Conservation (phyloP, 106 monocot genomes). For the Platanthera zijinensis region DNA sequence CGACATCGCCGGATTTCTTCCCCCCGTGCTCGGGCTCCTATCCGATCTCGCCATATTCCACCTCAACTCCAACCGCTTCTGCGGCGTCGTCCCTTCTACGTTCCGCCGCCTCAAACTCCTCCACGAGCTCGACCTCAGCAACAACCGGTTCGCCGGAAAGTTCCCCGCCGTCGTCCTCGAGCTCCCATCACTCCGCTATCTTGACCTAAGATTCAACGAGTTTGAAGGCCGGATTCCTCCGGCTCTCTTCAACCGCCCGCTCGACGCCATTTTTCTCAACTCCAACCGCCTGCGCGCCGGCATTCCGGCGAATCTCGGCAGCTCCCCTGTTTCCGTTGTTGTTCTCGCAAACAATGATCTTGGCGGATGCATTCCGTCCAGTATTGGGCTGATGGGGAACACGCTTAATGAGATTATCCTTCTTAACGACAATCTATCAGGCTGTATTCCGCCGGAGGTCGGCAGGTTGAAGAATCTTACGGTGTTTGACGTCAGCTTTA, state of each 20-base stretch:
- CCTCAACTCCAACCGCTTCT: constrained; percentile 73
- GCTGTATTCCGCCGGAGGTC: constrained; percentile 29
- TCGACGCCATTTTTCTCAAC: constrained; percentile 43
- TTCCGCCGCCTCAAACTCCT: constrained; percentile 22
- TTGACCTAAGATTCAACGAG: constrained; percentile 40
- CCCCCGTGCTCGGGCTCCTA: constrained; percentile 39
- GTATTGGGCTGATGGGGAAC: constrained; percentile 32
- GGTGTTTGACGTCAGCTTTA: constrained; percentile 42
- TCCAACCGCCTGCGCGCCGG: constrained; percentile 23
- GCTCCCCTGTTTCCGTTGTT: constrained; percentile 41
- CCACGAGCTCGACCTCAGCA: constrained; percentile 38
- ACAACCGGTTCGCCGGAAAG: constrained; percentile 38
- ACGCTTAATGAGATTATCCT: constrained; percentile 41
- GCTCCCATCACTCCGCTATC: constrained; percentile 26
- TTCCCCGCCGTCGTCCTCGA: constrained; percentile 29
- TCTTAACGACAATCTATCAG: constrained; percentile 27
- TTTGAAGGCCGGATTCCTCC: constrained; percentile 34
- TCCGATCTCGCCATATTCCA: constrained; percentile 54
- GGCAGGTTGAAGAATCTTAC: constrained; percentile 19
- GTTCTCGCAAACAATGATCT: constrained; percentile 43
- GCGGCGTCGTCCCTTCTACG: constrained; percentile 32
- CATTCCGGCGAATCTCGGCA: constrained; percentile 34
- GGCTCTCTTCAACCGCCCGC: constrained; percentile 29
- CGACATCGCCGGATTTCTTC: constrained; percentile 61
- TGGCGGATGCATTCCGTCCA: constrained; percentile 29